Evolutionary conservation across 345 rosid genomes (phyloP).

Genomic region (Populus davidiana): DNA sequence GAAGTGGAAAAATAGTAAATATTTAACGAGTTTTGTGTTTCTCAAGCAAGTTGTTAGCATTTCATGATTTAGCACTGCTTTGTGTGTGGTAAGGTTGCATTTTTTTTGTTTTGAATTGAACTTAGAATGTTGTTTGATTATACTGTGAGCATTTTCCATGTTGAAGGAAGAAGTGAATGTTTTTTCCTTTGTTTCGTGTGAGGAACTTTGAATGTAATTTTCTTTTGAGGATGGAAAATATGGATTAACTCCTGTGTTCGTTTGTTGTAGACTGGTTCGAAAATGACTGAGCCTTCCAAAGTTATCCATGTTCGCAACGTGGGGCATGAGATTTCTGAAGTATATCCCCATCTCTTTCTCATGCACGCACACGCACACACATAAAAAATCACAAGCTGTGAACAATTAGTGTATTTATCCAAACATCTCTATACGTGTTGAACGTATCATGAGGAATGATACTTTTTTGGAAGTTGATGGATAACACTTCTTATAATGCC

Average conservation of each 20-base stretch:
- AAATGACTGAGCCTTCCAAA: conserved; percentile 91
- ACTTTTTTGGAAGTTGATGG: neutral
- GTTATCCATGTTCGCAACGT: conserved; percentile 97
- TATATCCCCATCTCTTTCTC: conserved; percentile 20
- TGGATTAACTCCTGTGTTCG: neutral
- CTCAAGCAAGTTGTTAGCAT: neutral
- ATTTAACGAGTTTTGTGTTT: neutral
- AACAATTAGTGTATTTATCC: neutral
- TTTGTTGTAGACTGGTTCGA: conserved; percentile 8
- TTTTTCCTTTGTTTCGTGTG: neutral
- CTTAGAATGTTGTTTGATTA: neutral
- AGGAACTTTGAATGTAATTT: neutral
- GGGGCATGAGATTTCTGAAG: conserved; percentile 96
- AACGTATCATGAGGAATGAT: neutral
- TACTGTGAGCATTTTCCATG: neutral
- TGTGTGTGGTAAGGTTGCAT: neutral
- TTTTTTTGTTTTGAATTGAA: neutral
- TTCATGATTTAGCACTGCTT: neutral
- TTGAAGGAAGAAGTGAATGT: neutral
- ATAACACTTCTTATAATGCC: neutral
- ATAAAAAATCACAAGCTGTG: neutral
- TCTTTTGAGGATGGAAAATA: neutral
- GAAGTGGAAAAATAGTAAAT: neutral
- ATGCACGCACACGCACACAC: no score
- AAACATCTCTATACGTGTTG: neutral